Evolutionary conservation across 2,329 filamentous ascomycete species (phyloP).

Genomic region (Neofusicoccum cordaticola): DNA sequence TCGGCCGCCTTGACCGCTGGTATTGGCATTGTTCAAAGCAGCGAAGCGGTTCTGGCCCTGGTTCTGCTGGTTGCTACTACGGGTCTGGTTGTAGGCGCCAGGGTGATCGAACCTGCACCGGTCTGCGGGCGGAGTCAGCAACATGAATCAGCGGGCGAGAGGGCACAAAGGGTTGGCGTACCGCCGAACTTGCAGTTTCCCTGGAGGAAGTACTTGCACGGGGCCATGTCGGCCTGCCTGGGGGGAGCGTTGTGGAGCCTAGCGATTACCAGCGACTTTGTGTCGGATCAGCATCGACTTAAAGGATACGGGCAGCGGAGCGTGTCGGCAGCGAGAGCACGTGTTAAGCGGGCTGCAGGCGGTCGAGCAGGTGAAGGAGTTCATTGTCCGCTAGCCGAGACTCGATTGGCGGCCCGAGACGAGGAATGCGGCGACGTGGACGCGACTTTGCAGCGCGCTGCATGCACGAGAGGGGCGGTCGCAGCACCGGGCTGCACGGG

Average conservation of each 20-base stretch:
- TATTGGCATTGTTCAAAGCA: constrained; percentile 36
- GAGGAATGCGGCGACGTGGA: constrained; percentile 10
- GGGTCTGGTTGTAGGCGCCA: constrained; percentile 28
- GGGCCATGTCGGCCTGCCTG: constrained; percentile 31
- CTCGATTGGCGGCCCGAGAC: constrained; percentile 9
- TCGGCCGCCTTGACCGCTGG: constrained; percentile 2
- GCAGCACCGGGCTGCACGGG: background rate
- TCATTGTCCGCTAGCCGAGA: constrained; percentile 12
- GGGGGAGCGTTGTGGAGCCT: constrained; percentile 7
- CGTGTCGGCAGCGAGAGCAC: background rate
- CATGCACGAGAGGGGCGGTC: background rate
- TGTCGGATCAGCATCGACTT: constrained; percentile 8
- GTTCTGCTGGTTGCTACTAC: constrained; percentile 12
- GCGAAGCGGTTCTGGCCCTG: constrained; percentile 57
- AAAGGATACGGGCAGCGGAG: background rate
- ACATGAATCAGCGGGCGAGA: background rate
- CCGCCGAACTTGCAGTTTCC: constrained; percentile 65
- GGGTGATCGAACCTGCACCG: constrained; percentile 61
- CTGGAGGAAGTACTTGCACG: constrained; percentile 65
- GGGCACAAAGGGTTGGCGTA: constrained; percentile 33
- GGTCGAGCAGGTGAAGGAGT: background rate
- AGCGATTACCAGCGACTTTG: background rate
- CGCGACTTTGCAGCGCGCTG: constrained; percentile 7
- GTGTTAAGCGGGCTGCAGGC: background rate
- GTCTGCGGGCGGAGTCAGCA: constrained; percentile 39